Evolutionary conservation across 768 basidiomycete genomes (phyloP).

Genomic region (Artomyces pyxidatus): DNA sequence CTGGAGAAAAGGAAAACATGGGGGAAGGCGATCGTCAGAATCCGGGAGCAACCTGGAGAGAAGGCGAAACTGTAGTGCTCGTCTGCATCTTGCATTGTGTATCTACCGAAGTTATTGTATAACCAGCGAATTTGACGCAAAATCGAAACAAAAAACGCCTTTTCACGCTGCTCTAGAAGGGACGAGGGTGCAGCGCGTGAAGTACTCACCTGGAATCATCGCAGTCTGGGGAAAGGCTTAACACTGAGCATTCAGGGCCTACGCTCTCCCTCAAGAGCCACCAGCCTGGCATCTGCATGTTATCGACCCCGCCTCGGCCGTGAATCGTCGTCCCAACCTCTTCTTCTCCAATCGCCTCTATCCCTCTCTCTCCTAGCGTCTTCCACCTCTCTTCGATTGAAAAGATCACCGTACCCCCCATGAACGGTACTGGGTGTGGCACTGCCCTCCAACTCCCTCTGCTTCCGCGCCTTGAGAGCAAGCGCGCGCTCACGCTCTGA

Average conservation of each 20-base stretch:
- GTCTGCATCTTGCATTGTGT: background rate
- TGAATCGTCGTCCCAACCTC: slow-evolving; percentile 10
- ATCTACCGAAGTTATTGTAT: background rate
- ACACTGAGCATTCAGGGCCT: too few relatives aligned
- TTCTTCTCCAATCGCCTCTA: slow-evolving; percentile 25
- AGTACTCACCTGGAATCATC: too few relatives aligned
- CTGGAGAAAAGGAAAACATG: slow-evolving; percentile 82
- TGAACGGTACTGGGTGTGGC: slow-evolving; percentile 67
- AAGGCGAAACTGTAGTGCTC: slow-evolving; percentile 38
- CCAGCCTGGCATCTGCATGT: too few relatives aligned
- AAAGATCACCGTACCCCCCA: slow-evolving; percentile 59
- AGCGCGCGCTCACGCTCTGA: slow-evolving; percentile 68
- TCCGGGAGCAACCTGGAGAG: slow-evolving; percentile 48
- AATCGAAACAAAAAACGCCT: too few relatives aligned
- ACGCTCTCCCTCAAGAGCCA: too few relatives aligned
- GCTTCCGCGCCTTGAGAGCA: slow-evolving; percentile 61
- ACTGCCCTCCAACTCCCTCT: slow-evolving; percentile 51
- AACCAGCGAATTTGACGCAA: too few relatives aligned
- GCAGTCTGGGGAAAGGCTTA: too few relatives aligned
- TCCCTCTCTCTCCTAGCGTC: slow-evolving; percentile 52
- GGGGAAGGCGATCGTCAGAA: slow-evolving; percentile 76
- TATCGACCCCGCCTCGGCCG: background rate
- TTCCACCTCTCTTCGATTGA: slow-evolving; percentile 61
- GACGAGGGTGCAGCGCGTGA: too few relatives aligned
- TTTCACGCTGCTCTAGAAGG: too few relatives aligned